Percentiles rank a stretch among this genome's conserved stretches.
Evolutionary conservation across 495 filamentous ascomycete species (phyloP).

Genomic region (Talaromyces proteolyticus): DNA sequence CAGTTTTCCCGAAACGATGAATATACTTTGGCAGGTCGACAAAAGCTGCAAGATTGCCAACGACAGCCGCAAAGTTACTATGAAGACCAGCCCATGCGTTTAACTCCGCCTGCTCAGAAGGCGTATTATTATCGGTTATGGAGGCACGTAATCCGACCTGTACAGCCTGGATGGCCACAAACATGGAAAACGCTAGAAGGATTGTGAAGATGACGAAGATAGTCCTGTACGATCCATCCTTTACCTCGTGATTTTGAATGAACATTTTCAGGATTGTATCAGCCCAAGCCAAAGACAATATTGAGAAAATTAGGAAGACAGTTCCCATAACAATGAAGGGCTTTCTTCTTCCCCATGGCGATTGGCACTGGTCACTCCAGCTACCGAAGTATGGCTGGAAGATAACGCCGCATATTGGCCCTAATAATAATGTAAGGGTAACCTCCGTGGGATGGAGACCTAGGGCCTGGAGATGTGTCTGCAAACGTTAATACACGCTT

Average conservation of each 20-base stretch:
- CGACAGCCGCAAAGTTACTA: neutral
- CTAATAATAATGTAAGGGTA: neutral
- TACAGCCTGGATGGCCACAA: neutral
- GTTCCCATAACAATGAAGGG: constrained; percentile 1
- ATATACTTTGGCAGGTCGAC: neutral
- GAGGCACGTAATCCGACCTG: neutral
- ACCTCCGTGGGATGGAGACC: neutral
- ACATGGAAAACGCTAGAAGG: neutral
- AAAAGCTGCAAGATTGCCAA: neutral
- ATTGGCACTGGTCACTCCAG: neutral
- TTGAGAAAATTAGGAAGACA: neutral
- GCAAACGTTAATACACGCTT: neutral
- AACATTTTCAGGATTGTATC: neutral
- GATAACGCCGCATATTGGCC: neutral
- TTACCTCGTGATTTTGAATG: neutral
- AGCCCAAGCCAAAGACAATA: neutral
- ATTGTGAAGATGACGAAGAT: neutral
- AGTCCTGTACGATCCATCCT: neutral
- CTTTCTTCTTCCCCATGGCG: neutral
- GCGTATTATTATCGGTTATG: neutral
- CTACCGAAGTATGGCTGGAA: constrained; percentile 2
- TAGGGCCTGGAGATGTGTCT: neutral
- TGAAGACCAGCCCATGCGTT: constrained; percentile 2
- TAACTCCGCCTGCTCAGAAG: neutral
- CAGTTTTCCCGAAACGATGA: neutral